A percentile compares a stretch with the other conserved stretches of the same genome.
Conservation (phyloP, 2,329 filamentous ascomycete species). For the Paecilomyces fulvus region DNA sequence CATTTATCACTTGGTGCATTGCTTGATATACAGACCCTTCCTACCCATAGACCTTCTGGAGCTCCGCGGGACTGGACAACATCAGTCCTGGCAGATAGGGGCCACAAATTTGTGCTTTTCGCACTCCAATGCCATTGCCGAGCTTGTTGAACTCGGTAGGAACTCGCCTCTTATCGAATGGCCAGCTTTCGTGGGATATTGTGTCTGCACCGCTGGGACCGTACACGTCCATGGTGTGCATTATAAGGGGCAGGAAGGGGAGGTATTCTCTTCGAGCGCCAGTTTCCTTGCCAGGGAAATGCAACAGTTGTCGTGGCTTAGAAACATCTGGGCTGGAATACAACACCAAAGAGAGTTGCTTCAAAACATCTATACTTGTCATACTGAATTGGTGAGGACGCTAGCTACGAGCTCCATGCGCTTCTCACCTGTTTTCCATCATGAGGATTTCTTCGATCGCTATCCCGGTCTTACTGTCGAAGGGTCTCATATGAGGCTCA, state of each 20-base stretch:
- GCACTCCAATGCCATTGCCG: constrained; percentile 79
- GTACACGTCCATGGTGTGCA: constrained; percentile 82
- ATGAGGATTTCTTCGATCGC: constrained; percentile 81
- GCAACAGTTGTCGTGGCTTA: constrained; percentile 67
- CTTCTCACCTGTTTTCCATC: constrained; percentile 70
- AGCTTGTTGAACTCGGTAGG: constrained; percentile 70
- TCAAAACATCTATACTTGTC: constrained; percentile 68
- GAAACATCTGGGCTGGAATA: constrained; percentile 66
- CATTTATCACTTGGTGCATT: constrained; percentile 79
- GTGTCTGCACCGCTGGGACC: constrained; percentile 76
- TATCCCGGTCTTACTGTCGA: constrained; percentile 68
- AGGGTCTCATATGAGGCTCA: constrained; percentile 63
- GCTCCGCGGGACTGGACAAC: constrained; percentile 68
- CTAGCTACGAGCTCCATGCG: constrained; percentile 60
- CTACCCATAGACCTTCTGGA: constrained; percentile 76
- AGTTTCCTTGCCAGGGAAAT: constrained; percentile 71
- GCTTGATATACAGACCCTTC: constrained; percentile 78
- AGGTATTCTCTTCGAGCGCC: constrained; percentile 54
- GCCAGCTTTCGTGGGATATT: constrained; percentile 81
- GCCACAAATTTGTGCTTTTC: constrained; percentile 80
- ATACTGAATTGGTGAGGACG: constrained; percentile 69
- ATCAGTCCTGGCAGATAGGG: constrained; percentile 89
- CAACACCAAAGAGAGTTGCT: constrained; percentile 74
- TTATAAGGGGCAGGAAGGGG: constrained; percentile 58
- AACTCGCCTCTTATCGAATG: constrained; percentile 69